Conservation (phyloP, 208 protist species). For the Leishmania amazonensis region DNA sequence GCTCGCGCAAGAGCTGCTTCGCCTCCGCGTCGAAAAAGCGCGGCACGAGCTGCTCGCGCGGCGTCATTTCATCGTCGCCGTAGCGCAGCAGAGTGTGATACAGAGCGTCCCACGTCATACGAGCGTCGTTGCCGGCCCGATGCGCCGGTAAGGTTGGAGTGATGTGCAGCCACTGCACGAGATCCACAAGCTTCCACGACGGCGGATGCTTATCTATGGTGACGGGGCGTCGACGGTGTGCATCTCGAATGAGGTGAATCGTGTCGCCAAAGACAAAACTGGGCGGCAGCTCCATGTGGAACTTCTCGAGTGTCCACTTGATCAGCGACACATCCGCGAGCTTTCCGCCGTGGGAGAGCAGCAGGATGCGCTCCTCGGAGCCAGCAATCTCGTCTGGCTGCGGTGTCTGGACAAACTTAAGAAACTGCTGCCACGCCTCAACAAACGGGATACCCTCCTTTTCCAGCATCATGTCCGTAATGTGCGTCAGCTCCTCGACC, state of each 20-base stretch:
- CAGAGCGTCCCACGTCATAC: slow-evolving; percentile 90
- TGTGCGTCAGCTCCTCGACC: slow-evolving; percentile 76
- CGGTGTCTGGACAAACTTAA: slow-evolving; percentile 67
- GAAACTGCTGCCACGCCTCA: slow-evolving; percentile 74
- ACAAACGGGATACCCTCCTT: slow-evolving; percentile 75
- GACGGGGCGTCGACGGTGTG: slow-evolving; percentile 84
- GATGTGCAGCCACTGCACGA: slow-evolving; percentile 89
- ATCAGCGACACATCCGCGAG: slow-evolving; percentile 89
- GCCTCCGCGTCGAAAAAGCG: slow-evolving; percentile 89
- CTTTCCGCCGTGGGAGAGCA: slow-evolving; percentile 89
- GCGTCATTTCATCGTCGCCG: slow-evolving; percentile 86
- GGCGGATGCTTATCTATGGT: slow-evolving; percentile 90
- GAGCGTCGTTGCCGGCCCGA: slow-evolving; percentile 86
- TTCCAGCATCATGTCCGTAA: slow-evolving; percentile 76
- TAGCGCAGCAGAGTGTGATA: slow-evolving; percentile 90
- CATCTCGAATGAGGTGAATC: slow-evolving; percentile 87
- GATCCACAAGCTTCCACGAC: slow-evolving; percentile 78
- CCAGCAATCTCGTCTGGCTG: slow-evolving; percentile 72
- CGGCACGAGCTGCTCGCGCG: slow-evolving; percentile 85
- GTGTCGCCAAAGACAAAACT: slow-evolving; percentile 88
- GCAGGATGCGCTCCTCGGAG: slow-evolving; percentile 63
- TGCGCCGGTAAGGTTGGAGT: slow-evolving; percentile 72
- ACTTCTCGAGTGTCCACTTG: slow-evolving; percentile 83
- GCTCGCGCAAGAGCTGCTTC: slow-evolving; percentile 57
- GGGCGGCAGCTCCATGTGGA: slow-evolving; percentile 56